Conservation (phyloP, 495 filamentous ascomycete species). For the Parmelia sp. region DNA sequence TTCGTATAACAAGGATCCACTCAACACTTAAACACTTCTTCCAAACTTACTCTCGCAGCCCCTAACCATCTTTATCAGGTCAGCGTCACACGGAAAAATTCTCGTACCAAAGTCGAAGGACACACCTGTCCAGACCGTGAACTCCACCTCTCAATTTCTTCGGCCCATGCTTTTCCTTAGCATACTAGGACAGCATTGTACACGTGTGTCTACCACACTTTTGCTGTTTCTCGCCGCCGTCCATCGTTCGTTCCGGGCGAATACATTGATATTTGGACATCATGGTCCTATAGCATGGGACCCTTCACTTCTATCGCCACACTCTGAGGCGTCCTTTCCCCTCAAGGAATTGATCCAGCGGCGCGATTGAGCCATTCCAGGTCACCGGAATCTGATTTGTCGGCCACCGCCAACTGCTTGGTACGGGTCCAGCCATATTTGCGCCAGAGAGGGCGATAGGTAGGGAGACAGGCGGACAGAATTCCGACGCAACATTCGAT, state of each 20-base stretch:
- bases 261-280: no score
- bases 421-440: neutral
- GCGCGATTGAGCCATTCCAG: neutral
- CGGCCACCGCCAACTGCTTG: neutral
- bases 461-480: neutral
- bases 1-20: no score
- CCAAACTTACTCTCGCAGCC: neutral
- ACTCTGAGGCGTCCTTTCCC: neutral
- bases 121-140: neutral
- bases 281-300: neutral
- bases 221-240: no score
- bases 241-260: no score
- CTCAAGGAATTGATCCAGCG: neutral
- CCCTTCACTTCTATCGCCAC: neutral
- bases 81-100: neutral
- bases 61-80: neutral
- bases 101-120: neutral
- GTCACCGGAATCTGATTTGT: neutral
- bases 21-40: neutral
- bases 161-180: no score
- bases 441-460: neutral
- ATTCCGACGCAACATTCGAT: neutral
- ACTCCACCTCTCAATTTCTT: no score
- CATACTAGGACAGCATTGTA: no score
- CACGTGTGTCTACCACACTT: no score